Base-by-base conservation (phyloP, 257 asterid genomes). In the Solanum chaucha region DNA sequence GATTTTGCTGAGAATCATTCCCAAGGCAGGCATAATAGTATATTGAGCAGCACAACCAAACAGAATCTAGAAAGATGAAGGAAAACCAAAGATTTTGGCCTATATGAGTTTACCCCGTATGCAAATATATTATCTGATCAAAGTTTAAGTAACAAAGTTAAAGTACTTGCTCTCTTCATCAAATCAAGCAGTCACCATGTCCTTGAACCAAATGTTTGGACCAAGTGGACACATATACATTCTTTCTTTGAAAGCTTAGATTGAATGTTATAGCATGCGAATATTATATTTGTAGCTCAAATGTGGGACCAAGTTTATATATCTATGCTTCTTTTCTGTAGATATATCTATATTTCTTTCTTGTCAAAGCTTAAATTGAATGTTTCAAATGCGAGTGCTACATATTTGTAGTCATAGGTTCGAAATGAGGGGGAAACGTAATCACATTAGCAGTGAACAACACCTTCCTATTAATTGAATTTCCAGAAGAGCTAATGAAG, bases 31-130 rank as follows among this genome's bases (percentile, higher is more conserved):
- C 99, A 96, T 96, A 30, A 95, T 93, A 48, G 94, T 90, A 90
- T 92, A 95, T 88, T 96, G 99, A 83, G 98, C 96, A 89, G 92
- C 95, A 89, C 98, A 96, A 8, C 99, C 98, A 32, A 87, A 95
- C 12, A 95, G 94, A 84, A 95, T 94, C 98, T 95, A 28, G 93
- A 88, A 61, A 88, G 83, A 90, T 41, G 75, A 84, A 65, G 84
- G 71, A 35, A 40, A 35, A 80, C 81, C 30, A 85, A 75, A 34
- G 20, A 41, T 13, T 3, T 67, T 12, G 74, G 36, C 83, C 14
- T n/a, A 2, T 77, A 77, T 17, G 61, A 77, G 6, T 13, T 40
- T 77, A 40, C 4, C 83, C 35, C 3, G 3, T n/a, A 36, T 36
- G 83, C 83, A 40, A 38, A 40, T 36, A 10, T n/a, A 22, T 5